These are phyloP conservation scores for Arthrobotrys megalospora DNA, from an alignment of 2,329 filamentous ascomycete genomes.

Conservation along the genomic window DNA sequence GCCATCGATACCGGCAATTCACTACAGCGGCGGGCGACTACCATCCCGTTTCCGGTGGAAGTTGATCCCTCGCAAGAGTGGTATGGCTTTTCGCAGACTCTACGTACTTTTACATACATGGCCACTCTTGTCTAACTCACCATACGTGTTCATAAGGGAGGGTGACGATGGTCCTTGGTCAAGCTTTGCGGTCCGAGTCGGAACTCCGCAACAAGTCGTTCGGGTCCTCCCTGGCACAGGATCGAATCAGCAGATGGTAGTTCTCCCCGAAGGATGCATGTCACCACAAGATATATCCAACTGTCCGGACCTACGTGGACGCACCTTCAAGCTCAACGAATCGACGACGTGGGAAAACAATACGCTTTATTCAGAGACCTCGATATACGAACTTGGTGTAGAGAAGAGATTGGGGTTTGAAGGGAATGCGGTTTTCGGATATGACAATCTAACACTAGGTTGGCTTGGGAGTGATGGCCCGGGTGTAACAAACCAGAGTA, in stretches of 20 bases:
- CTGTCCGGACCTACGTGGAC: constrained; percentile 38
- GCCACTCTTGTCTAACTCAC: background rate
- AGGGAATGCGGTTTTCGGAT: constrained; percentile 48
- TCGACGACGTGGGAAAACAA: constrained; percentile 48
- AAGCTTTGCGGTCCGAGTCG: constrained; percentile 42
- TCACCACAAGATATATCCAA: constrained; percentile 2
- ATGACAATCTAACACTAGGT: constrained; percentile 46
- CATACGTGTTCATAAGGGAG: constrained; percentile 22
- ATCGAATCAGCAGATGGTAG: constrained; percentile 45
- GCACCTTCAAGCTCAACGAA: constrained; percentile 23
- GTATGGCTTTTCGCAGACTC: constrained; percentile 1
- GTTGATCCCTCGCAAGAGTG: constrained; percentile 44
- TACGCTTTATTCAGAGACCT: constrained; percentile 9
- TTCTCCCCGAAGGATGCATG: constrained; percentile 44
- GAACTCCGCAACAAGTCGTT: constrained; percentile 36
- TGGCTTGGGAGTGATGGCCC: constrained; percentile 25
- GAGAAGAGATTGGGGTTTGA: constrained; percentile 26
- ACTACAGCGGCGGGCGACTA: background rate
- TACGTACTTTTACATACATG: background rate
- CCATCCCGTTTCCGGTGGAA: constrained; percentile 24
- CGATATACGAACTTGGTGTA: constrained; percentile 29
- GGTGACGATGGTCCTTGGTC: constrained; percentile 57
- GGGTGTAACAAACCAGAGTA: constrained; percentile 27
- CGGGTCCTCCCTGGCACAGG: constrained; percentile 35
- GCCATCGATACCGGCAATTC: background rate